Base-by-base conservation (phyloP, 1,284 basidiomycete species). In the Leccinum huronense region DNA sequence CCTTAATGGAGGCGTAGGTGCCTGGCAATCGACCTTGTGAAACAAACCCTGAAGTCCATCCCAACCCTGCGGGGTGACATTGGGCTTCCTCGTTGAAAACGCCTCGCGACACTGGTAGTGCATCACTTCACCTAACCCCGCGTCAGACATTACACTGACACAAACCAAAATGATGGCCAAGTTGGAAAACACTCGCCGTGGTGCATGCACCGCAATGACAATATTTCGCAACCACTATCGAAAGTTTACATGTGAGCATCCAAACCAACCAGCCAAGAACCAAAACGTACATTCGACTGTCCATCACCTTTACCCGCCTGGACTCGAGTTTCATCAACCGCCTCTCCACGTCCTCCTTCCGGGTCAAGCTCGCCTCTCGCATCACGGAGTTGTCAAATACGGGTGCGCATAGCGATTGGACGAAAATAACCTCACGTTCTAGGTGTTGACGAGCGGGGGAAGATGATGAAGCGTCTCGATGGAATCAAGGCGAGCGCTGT, bases 171-270 rank as follows among this genome's bases (percentile, higher is more conserved):
- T 1, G 3, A 16, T 5, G n/a, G n/a, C 8, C 5, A 19, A 51
- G 30, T 16, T 0, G 1, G 8, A 5, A n/a, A 6, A 10, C 0
- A 64, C 83, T 72, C 69, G 89, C 89, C 85, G 83, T 66, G 95
- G 95, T 14, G 89, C 82, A 80, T 97, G 95, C 0, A 98, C 94
- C 1, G 96, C 94, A 71, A 99, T 95, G 53, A 97, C 95, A 65
- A 93, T 96, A 70, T 90, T 91, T 0, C 97, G 97, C 33, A 99
- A 80, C 23, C 96, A 86, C 74, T 98, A 66, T 10, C 3, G 34
- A 10, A 36, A 30, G 51, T 33, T 34, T 5, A 55, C 3, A 9
- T 19, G 33, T 30, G 27, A 63, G 3, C 53, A 53, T 13, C 40
- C 16, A 42, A 19, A 31, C 1, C 51, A 56, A 4, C 61, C 14